These are phyloP conservation scores for Leucoagaricus sp. DNA, from an alignment of 1,284 basidiomycete genomes.

Conservation along the genomic window DNA sequence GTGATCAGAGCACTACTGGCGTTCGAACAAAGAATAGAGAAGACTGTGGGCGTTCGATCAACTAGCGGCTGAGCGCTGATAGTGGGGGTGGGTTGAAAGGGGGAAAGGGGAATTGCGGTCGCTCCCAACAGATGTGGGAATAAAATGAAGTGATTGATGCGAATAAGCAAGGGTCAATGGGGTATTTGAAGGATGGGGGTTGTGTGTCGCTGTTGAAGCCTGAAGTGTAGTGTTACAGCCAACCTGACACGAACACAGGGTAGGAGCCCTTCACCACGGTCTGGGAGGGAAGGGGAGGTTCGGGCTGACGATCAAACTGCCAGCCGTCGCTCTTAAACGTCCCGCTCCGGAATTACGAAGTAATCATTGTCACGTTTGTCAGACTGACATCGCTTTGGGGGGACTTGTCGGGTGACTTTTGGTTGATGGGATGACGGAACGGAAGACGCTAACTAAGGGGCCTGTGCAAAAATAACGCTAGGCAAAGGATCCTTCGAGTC, in stretches of 20 bases:
- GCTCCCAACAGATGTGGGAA: slow-evolving; percentile 13
- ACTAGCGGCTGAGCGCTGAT: no score
- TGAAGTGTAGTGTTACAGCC: slow-evolving; percentile 10
- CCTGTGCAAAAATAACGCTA: slow-evolving; percentile 1
- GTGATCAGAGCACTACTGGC: no score
- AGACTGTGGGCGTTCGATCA: no score
- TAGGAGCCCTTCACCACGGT: neutral
- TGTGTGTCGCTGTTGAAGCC: slow-evolving; percentile 7
- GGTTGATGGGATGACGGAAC: slow-evolving; percentile 2
- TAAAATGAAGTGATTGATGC: slow-evolving; percentile 12
- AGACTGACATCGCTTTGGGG: neutral
- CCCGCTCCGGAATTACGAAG: neutral
- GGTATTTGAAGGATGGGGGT: slow-evolving; percentile 4
- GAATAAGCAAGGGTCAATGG: slow-evolving; percentile 11
- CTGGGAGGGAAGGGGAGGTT: neutral
- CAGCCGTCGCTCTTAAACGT: slow-evolving; percentile 10
- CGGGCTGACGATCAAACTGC: slow-evolving; percentile 10
- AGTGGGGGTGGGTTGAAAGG: neutral
- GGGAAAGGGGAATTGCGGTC: neutral
- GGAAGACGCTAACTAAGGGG: neutral
- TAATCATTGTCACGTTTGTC: neutral
- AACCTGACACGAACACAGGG: slow-evolving; percentile 8
- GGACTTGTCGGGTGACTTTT: neutral
- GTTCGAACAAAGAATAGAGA: no score
- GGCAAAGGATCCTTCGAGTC: slow-evolving; percentile 2